Base-by-base conservation (phyloP, 306 rosid genomes). In the Cucumis sativus region DNA sequence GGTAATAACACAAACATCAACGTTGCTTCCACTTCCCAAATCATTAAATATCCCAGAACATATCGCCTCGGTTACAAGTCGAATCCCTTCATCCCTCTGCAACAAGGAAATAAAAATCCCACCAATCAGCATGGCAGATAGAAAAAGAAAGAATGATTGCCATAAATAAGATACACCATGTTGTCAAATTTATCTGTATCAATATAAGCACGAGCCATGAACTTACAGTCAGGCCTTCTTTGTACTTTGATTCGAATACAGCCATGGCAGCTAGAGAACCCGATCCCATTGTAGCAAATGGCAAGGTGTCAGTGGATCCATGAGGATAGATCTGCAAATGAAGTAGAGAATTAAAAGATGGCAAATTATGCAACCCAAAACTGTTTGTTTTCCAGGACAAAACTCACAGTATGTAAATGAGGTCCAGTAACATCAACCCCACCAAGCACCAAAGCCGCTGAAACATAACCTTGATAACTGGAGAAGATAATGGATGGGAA, bases 1-100 rank as follows among this genome's bases (percentile, higher is more conserved):
- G 79, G 99, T 95, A 79, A 95, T 92, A 37, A 95, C 96, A 81
- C 97, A 95, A 77, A 92, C 84, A 76, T 95, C 99, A 25, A 95
- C 97, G 58, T 95, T 92, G 82, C 97, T 92, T 82, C 99, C 99
- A 85, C 97, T 95, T 60, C 99, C 99, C 89, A 95, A 82, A 83
- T 95, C 99, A 81, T 92, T 95, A 69, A 92, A 95, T 61, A 95
- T 91, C 75, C 99, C 99, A 60, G 99, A 90, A 86, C 89, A 90
- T 69, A 95, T 90, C 1, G 99, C 96, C 77, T 92, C 97, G 16
- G 85, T 78, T 18, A 93, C 93, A 71, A 93, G n/a, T 69, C 84
- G 77, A 40, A 91, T 56, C 49, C 97, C 97, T 85, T 93, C 96
- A 62, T 93, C 92, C 84, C 90, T 88, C 98, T 91, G 84, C 83